Percentiles rank a stretch among this genome's conserved stretches.
phyloP scores from a whole-genome alignment of 2,329 filamentous ascomycete species.

The Ophiocordyceps australis region DNA sequence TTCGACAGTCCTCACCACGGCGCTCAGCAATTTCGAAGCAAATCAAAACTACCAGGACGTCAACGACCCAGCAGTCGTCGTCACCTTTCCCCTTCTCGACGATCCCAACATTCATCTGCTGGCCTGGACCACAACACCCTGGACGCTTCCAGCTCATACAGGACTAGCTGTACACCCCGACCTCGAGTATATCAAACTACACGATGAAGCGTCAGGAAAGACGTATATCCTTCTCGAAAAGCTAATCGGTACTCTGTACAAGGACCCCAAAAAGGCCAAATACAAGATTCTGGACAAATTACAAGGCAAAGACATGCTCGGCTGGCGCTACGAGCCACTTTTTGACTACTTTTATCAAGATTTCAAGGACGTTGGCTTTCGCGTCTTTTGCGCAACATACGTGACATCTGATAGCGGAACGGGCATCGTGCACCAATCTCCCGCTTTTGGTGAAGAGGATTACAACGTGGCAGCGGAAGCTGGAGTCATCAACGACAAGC shows the following conservation, averaged over 20 bases:
- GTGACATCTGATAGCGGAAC: constrained; percentile 83
- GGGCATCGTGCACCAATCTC: constrained; percentile 85
- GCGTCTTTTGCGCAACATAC: constrained; percentile 66
- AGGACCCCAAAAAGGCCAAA: constrained; percentile 90
- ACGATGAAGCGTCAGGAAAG: constrained; percentile 66
- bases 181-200: constrained; percentile 76
- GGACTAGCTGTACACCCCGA: constrained; percentile 62
- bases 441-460: constrained; percentile 92
- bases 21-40: constrained; percentile 83
- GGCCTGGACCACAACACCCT: constrained; percentile 78
- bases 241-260: constrained; percentile 68
- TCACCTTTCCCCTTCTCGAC: constrained; percentile 68
- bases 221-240: constrained; percentile 75
- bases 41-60: constrained; percentile 91
- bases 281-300: constrained; percentile 67
- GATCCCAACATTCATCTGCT: constrained; percentile 60
- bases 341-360: constrained; percentile 84
- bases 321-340: constrained; percentile 75
- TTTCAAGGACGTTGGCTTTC: constrained; percentile 73
- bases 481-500: constrained; percentile 60
- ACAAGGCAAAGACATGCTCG: constrained; percentile 69
- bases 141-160: constrained; percentile 72
- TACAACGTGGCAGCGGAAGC: constrained; percentile 64
- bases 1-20: constrained; percentile 76
- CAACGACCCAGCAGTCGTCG: constrained; percentile 76